phyloP scores from a whole-genome alignment of 192 early-diverging fungal species.

The Podochytrium sp. region DNA sequence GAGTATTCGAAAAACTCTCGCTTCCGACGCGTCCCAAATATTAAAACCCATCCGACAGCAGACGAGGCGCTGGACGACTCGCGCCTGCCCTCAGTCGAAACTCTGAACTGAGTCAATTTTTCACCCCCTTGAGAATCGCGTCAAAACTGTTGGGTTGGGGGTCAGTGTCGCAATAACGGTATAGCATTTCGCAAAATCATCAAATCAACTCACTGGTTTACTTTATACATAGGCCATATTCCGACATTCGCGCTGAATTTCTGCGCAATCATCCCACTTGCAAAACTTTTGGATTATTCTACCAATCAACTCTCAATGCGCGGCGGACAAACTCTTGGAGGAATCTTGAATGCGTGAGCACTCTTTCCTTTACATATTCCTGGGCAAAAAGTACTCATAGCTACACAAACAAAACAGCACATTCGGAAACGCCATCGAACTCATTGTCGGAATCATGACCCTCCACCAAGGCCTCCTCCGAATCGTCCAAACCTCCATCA shows the following conservation, averaged over 20 bases:
- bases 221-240: constrained; percentile 39
- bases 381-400: background rate
- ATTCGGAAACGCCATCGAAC: constrained; percentile 84
- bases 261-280: constrained; percentile 84
- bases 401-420: constrained; percentile 17
- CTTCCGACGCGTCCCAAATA: too few species aligned
- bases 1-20: too few species aligned
- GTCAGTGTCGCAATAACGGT: background rate
- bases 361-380: background rate
- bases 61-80: too few species aligned
- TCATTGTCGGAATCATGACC: constrained; percentile 83
- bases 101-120: too few species aligned
- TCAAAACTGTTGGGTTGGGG: constrained; percentile 67
- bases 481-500: constrained; percentile 87
- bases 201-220: background rate
- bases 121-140: constrained; percentile 80
- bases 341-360: constrained; percentile 68
- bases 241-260: constrained; percentile 82
- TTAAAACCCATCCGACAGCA: too few species aligned
- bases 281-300: constrained; percentile 81
- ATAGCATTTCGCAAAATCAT: background rate
- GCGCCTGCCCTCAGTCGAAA: too few species aligned
- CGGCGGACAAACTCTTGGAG: constrained; percentile 64
- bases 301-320: constrained; percentile 72
- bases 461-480: constrained; percentile 74